Evolutionary conservation across 108 stramenopile species (phyloP), one percentile per base, ranked within the genome.

Genomic region (Nitzschia palea): DNA sequence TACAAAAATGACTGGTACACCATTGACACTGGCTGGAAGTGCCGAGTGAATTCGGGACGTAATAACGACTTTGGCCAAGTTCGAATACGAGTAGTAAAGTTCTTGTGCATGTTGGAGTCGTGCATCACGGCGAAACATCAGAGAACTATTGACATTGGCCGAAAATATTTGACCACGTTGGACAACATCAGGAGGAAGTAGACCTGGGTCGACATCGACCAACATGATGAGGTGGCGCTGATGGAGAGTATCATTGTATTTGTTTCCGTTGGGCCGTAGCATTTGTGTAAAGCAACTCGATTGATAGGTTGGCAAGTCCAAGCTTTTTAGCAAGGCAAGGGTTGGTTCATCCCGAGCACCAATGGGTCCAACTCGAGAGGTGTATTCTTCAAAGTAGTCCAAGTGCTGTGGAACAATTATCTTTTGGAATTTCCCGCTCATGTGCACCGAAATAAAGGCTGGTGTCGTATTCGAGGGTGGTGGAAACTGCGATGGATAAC

Each of bases 1-100:
- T 4, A 48, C 47, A 20, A 48, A 48, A 18, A 48, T 48, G 18
- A 48, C 47, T 20, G 47, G 47, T 10, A 48, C 47, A 4, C 47
- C 47, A 20, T 48, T 48, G 9, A 48, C 47, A 20, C 47, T 32
- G 15, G 65, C 53, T 18, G 65, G 65, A n/a, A 67, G 52, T 20
- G 47, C 65, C n/a, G 27, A 47, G 54, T 67, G 65, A 27, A 67
- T 67, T 36, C 65, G 50, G 17, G 65, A 67, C 32, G 65, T 67
- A 57, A 67, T 53, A 17, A 67, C 29, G 18, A 67, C 65, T 36
- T 67, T 57, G 10, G 65, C 65, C 35, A 55, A 10, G n/a, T 43
- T 55, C 15, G 65, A 47, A 40, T 67, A 67, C 54, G 20, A 18
- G 17, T 47, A 67, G 22, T 51, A 56, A 30, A 67, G 48, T 23